Evolutionary conservation across 1,284 basidiomycete species (phyloP).

Genomic region (Trametes polyzona): DNA sequence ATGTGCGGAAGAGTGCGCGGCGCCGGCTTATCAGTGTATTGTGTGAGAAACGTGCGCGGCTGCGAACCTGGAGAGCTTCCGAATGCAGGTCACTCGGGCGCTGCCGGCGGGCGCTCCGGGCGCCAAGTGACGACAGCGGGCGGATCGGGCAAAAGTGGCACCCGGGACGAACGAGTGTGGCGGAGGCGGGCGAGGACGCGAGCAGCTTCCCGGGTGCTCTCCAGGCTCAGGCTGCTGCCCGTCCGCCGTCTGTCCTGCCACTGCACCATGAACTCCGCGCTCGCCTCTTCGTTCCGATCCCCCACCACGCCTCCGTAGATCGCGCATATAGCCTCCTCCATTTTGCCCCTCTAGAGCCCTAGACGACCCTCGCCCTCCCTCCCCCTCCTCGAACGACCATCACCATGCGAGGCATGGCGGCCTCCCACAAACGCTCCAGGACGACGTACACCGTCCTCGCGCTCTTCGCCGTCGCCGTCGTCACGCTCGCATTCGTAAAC

Average conservation of each 20-base stretch:
- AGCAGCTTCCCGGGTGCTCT: background rate
- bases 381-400: background rate
- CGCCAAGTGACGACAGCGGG: conserved; percentile 1
- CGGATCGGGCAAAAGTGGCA: background rate
- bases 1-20: background rate
- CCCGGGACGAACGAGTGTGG: background rate
- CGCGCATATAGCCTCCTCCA: conserved; percentile 10
- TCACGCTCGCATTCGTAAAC: conserved; percentile 37
- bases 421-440: conserved; percentile 4
- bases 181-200: background rate
- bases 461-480: conserved; percentile 47
- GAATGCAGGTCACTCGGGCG: conserved; percentile 10
- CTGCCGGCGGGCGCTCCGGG: conserved; percentile 1
- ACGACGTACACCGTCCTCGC: conserved; percentile 37
- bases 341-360: background rate
- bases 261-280: background rate
- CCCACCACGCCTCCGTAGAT: background rate
- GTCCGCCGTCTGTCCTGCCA: too few species aligned
- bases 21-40: background rate
- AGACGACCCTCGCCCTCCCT: background rate
- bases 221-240: background rate
- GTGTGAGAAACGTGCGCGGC: conserved; percentile 10
- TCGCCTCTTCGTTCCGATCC: background rate
- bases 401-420: conserved; percentile 6
- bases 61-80: conserved; percentile 13